Percentiles rank a stretch among this genome's conserved stretches.
phyloP scores from a whole-genome alignment of 257 asterid genomes.

The Capsicum chinense region DNA sequence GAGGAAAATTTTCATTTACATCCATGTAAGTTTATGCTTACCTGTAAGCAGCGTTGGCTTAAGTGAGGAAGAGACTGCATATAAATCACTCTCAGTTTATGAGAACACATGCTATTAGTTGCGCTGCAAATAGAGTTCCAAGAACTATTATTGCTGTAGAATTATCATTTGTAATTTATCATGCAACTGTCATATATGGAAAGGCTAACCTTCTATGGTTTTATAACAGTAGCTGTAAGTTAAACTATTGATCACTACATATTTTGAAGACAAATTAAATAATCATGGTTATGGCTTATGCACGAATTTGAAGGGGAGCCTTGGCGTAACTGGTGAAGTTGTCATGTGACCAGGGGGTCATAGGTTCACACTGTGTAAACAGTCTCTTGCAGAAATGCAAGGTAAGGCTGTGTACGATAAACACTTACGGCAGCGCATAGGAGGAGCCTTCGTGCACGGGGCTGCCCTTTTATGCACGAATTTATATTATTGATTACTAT shows the following conservation, averaged over 20 bases:
- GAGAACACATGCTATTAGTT: constrained; percentile 10
- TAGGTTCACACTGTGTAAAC: too few species aligned
- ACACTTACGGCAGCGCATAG: too few species aligned
- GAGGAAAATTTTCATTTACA: background rate
- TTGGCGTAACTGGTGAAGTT: too few species aligned
- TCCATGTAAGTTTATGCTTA: background rate
- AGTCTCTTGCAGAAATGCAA: too few species aligned
- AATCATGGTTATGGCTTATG: background rate
- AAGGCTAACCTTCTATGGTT: background rate
- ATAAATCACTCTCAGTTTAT: background rate
- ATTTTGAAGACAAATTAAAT: constrained; percentile 5
- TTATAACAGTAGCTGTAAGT: background rate
- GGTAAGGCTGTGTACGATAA: too few species aligned
- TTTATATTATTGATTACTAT: background rate
- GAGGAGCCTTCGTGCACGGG: too few species aligned
- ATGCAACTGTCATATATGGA: background rate
- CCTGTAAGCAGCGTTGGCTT: background rate
- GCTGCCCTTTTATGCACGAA: background rate
- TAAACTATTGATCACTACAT: background rate
- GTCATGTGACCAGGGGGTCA: too few species aligned
- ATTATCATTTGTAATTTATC: background rate
- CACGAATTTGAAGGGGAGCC: background rate
- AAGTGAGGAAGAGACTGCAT: background rate
- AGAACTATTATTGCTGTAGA: background rate
- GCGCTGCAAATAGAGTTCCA: constrained; percentile 3